A percentile compares a stretch with the other conserved stretches of the same genome.
Conservation (phyloP, 345 rosid genomes). For the Boechera stricta region DNA sequence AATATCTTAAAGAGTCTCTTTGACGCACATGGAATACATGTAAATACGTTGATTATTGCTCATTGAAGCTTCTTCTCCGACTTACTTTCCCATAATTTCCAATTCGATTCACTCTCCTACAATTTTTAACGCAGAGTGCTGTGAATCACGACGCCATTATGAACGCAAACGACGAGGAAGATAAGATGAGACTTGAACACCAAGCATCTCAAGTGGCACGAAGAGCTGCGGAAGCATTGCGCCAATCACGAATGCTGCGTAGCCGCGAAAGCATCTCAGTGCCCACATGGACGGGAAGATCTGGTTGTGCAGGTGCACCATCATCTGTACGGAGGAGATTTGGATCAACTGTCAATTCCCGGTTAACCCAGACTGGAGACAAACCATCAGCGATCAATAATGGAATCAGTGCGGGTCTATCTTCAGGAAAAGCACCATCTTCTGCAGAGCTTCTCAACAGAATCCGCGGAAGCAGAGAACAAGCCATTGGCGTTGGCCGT, state of each 20-base stretch:
- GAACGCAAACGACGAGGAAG: constrained; percentile 71
- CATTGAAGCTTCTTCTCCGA: constrained; percentile 15
- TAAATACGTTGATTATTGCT: constrained; percentile 46
- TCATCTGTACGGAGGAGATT: constrained; percentile 70
- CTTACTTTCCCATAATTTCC: neutral
- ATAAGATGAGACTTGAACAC: constrained; percentile 85
- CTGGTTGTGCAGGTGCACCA: constrained; percentile 93
- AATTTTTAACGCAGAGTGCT: constrained; percentile 65
- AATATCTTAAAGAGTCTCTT: constrained; percentile 80
- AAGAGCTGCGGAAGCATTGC: constrained; percentile 94
- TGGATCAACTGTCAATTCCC: constrained; percentile 70
- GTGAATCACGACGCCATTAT: constrained; percentile 87
- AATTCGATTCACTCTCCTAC: neutral
- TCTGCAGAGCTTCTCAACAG: constrained; percentile 79
- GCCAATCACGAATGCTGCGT: constrained; percentile 84
- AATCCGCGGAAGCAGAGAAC: constrained; percentile 78
- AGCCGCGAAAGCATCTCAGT: constrained; percentile 76
- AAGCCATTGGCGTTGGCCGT: constrained; percentile 70
- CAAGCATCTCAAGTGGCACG: constrained; percentile 91
- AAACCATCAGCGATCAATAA: constrained; percentile 53
- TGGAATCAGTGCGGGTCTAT: constrained; percentile 72
- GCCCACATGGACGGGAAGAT: constrained; percentile 97
- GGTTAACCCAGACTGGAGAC: constrained; percentile 50
- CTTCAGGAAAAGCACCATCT: constrained; percentile 84
- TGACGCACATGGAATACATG: constrained; percentile 90